phyloP scores from a whole-genome alignment of 768 basidiomycete species.

The Auriscalpium microsporum region DNA sequence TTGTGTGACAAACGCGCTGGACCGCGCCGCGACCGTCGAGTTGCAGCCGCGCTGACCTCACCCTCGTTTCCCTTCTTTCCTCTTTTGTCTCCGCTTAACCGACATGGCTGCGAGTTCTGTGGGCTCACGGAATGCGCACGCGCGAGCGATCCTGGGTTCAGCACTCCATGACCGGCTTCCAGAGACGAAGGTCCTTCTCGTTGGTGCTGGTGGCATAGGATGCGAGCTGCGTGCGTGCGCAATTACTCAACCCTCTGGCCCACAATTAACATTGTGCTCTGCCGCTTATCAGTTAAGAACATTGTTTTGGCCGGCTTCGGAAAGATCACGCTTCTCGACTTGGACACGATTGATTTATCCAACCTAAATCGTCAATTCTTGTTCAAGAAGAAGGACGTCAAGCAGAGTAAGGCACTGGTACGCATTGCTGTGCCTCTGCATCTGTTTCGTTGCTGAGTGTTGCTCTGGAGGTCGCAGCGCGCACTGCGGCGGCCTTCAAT shows the following conservation, averaged over 20 bases:
- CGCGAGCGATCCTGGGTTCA: conserved; percentile 71
- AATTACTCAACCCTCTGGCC: not conserved
- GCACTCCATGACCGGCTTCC: conserved; percentile 56
- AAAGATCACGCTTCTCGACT: conserved; percentile 84
- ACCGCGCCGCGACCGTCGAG: not conserved
- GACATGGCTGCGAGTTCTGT: not conserved
- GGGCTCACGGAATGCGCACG: conserved; percentile 34
- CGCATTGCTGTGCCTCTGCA: conserved; percentile 16
- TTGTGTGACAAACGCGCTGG: not conserved
- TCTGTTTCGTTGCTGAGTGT: not conserved
- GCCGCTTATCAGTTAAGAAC: conserved; percentile 69
- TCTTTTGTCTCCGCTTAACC: not conserved
- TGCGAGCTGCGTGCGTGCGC: conserved; percentile 77
- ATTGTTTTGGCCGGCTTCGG: conserved; percentile 90
- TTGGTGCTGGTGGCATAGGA: conserved; percentile 95
- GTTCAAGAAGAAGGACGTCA: conserved; percentile 95
- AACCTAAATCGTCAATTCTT: conserved; percentile 97
- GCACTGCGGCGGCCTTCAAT: conserved; percentile 77
- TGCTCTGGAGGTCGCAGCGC: conserved; percentile 59
- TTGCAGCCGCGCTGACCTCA: not conserved
- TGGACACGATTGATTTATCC: conserved; percentile 97
- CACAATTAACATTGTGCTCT: not conserved
- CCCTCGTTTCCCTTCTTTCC: not conserved
- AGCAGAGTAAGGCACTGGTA: conserved; percentile 91
- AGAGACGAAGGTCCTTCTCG: conserved; percentile 68